These are phyloP conservation scores for Ilex paraguariensis DNA, from an alignment of 305 asterid species.

Conservation along the genomic window DNA sequence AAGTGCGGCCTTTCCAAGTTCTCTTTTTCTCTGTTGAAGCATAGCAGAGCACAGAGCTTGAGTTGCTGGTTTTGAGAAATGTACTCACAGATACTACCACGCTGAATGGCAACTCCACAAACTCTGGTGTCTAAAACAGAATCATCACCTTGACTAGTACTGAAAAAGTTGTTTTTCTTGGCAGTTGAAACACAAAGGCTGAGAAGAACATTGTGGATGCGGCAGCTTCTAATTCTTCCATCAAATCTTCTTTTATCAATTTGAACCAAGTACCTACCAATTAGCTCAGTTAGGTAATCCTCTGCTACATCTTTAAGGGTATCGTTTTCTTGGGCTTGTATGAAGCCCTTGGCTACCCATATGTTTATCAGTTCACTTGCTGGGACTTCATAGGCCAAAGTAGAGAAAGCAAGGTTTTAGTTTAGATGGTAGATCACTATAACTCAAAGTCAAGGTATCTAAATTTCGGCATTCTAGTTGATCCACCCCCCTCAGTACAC, in stretches of 20 bases:
- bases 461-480: not conserved
- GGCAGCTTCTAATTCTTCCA: conserved; percentile 1
- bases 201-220: conserved; percentile 6
- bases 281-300: conserved; percentile 3
- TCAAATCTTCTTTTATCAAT: not conserved
- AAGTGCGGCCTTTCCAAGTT: no score
- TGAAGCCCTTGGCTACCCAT: conserved; percentile 3
- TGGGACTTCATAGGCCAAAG: not conserved
- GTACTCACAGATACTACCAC: no score
- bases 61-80: no score
- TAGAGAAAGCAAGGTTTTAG: conserved; percentile 6
- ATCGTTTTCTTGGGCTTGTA: not conserved
- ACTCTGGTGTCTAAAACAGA: no score
- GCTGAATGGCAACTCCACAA: no score
- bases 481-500: not conserved
- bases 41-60: no score
- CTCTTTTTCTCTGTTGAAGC: no score
- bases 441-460: conserved; percentile 3
- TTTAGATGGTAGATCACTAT: conserved; percentile 2
- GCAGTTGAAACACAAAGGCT: conserved; percentile 1
- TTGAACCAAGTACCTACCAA: conserved; percentile 1
- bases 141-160: not conserved
- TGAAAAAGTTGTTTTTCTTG: not conserved
- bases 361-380: conserved; percentile 1
- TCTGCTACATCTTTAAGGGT: conserved; percentile 1